A percentile compares a stretch with the other conserved stretches of the same genome.
These are phyloP conservation scores for Clonostachys chloroleuca DNA, from an alignment of 2,329 filamentous ascomycete genomes.

Conservation along the genomic window DNA sequence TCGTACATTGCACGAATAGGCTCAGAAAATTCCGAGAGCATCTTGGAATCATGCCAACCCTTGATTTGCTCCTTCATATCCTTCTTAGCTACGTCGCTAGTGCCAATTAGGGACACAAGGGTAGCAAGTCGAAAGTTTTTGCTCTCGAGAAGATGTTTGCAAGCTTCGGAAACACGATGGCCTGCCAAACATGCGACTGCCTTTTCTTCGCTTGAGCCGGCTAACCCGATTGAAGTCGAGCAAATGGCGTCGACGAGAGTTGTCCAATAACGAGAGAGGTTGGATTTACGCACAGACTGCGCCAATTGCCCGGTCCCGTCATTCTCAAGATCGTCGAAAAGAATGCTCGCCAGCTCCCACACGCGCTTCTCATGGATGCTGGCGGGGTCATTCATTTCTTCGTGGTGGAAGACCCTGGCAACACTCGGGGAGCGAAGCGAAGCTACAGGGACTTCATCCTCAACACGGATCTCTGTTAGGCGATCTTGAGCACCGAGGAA, in stretches of 20 bases:
- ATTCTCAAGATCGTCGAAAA: conserved; percentile 68
- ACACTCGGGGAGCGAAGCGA: conserved; percentile 31
- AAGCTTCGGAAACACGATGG: conserved; percentile 78
- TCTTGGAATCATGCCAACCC: conserved; percentile 78
- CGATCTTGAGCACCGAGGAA: conserved; percentile 51
- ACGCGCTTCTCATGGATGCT: conserved; percentile 65
- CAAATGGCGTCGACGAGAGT: conserved; percentile 59
- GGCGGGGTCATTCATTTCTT: conserved; percentile 34
- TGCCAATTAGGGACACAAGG: conserved; percentile 76
- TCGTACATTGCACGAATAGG: conserved; percentile 85
- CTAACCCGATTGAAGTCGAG: conserved; percentile 49
- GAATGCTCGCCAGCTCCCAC: conserved; percentile 81
- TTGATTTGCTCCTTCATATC: conserved; percentile 78
- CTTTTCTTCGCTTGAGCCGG: conserved; percentile 70
- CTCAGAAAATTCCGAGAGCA: conserved; percentile 83
- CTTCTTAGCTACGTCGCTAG: conserved; percentile 62
- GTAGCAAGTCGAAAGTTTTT: conserved; percentile 82
- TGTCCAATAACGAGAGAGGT: conserved; percentile 64
- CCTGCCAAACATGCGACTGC: conserved; percentile 77
- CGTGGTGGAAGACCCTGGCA: conserved; percentile 32
- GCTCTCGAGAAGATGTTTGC: conserved; percentile 69
- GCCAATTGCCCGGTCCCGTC: conserved; percentile 19
- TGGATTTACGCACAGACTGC: conserved; percentile 46
- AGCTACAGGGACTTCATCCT: conserved; percentile 58
- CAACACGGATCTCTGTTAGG: conserved; percentile 45